phyloP scores from a whole-genome alignment of 495 filamentous ascomycete genomes.

The Penicillium dipodomyicola region DNA sequence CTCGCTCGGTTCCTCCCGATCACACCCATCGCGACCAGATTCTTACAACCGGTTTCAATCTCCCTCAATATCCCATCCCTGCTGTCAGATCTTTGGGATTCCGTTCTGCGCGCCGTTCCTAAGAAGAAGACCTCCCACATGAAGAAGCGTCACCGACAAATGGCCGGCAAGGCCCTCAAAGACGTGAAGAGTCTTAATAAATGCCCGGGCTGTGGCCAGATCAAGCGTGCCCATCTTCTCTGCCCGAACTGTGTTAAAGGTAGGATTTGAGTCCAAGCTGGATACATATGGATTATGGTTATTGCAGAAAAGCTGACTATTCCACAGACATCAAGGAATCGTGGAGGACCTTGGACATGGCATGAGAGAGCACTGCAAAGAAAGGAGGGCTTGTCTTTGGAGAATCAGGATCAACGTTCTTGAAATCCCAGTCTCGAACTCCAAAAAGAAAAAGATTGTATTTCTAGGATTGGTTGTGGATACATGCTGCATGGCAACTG shows the following conservation, averaged over 20 bases:
- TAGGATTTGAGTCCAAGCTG: conserved; percentile 30
- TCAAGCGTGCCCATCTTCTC: conserved; percentile 83
- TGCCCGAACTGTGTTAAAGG: conserved; percentile 81
- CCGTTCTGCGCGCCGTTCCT: conserved; percentile 84
- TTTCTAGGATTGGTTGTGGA: conserved; percentile 36
- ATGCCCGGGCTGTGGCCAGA: conserved; percentile 81
- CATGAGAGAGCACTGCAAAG: conserved; percentile 12
- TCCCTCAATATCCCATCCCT: conserved; percentile 54
- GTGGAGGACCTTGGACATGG: conserved; percentile 27
- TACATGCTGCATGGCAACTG: conserved; percentile 44
- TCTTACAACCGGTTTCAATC: conserved; percentile 26
- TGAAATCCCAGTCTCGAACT: conserved; percentile 4
- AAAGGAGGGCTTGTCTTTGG: conserved; percentile 1
- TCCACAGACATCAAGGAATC: conserved; percentile 29
- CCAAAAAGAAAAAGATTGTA: conserved; percentile 20
- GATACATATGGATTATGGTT: neutral
- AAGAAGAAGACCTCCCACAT: conserved; percentile 99
- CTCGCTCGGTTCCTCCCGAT: conserved; percentile 14
- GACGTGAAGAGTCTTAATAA: conserved; percentile 81
- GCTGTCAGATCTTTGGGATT: conserved; percentile 82
- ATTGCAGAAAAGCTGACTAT: conserved; percentile 16
- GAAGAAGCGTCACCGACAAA: conserved; percentile 88
- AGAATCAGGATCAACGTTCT: neutral
- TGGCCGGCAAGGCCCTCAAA: conserved; percentile 91
- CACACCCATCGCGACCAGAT: conserved; percentile 12